A percentile compares a stretch with the other conserved stretches of the same genome.
Evolutionary conservation across 2,329 filamentous ascomycete genomes (phyloP).

Genomic region (Xenosphaeropsis pyriputrescens): DNA sequence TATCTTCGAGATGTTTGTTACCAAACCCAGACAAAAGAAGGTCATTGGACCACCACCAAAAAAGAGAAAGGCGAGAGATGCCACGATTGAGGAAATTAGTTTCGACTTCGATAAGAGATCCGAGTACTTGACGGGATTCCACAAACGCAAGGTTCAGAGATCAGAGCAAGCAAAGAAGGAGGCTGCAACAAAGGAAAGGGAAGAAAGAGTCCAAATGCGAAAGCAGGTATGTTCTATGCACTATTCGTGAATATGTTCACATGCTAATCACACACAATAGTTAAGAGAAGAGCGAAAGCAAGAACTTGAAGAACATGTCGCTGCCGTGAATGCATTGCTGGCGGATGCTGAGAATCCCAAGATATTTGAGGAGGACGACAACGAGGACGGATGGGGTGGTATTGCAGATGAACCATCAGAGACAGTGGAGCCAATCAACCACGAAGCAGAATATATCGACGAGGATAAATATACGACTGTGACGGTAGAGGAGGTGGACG

Average conservation of each 20-base stretch:
- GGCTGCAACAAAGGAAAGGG: conserved; percentile 59
- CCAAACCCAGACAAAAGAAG: conserved; percentile 38
- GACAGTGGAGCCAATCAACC: conserved; percentile 42
- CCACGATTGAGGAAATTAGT: conserved; percentile 60
- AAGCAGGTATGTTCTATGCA: conserved; percentile 48
- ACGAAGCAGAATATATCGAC: conserved; percentile 89
- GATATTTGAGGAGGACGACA: conserved; percentile 21
- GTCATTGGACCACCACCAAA: conserved; percentile 37
- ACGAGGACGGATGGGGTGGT: conserved; percentile 48
- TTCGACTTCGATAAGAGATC: conserved; percentile 71
- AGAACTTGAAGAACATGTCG: conserved; percentile 71
- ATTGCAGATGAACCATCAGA: conserved; percentile 34
- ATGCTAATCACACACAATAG: conserved; percentile 32
- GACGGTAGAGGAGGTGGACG: conserved; percentile 76
- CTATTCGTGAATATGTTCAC: conserved; percentile 1
- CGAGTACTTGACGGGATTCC: conserved; percentile 90
- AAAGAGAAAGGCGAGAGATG: conserved; percentile 51
- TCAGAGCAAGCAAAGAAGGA: conserved; percentile 75
- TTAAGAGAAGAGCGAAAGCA: conserved; percentile 68
- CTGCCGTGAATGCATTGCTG: conserved; percentile 48
- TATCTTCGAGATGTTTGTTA: too few species aligned
- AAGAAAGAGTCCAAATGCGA: conserved; percentile 61
- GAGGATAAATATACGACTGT: conserved; percentile 94
- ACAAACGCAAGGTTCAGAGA: conserved; percentile 83
- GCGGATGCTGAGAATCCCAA: conserved; percentile 17